Base-by-base conservation (phyloP, 2,329 filamentous ascomycete species). In the Fusarium avenaceum region DNA sequence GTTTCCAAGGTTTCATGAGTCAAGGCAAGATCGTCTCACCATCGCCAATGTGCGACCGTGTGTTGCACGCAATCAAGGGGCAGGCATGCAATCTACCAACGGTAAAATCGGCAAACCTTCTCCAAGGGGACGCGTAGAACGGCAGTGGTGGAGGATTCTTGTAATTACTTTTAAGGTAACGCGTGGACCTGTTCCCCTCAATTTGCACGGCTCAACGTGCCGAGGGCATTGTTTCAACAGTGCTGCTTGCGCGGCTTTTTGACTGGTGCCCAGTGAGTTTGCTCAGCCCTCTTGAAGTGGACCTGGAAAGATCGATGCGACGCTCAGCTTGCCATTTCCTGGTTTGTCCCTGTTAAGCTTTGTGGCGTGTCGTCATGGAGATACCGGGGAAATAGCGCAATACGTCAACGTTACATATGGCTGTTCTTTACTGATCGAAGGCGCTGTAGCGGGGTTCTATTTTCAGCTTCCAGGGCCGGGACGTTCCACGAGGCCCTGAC, bases 1-100 rank as follows among this genome's bases (percentile, higher is more conserved):
- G 4, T n/a, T 28, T 28, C 39, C n/a, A 38, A 9, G 43, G 58
- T 58, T 64, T 64, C 61, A 64, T 40, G 58, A 52, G 33, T 28
- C 46, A 44, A 51, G 47, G 52, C 39, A 48, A 48, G 54, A 49
- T 58, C 19, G 61, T 64, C 51, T 47, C 59, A 64, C 57, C 48
- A 47, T 43, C 20, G 17, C 19, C 28, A 32, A 38, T 57, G 59
- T 51, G 51, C 28, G 45, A 64, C 59, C 20, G 32, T 40, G 8
- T 35, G 55, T 56, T n/a, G 24, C 20, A 46, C 40, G 40, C 55
- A 40, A 56, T 56, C 55, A 46, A 46, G 33, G 32, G 48, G 48
- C 3, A n/a, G 9, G 14, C 17, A n/a, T 17, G n/a, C n/a, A n/a
- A 38, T 38, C 15, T 38, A n/a, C n/a, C 28, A 46, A 51, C 53